Conservation (phyloP, 352 stramenopile species). For the Globisporangium polare region DNA sequence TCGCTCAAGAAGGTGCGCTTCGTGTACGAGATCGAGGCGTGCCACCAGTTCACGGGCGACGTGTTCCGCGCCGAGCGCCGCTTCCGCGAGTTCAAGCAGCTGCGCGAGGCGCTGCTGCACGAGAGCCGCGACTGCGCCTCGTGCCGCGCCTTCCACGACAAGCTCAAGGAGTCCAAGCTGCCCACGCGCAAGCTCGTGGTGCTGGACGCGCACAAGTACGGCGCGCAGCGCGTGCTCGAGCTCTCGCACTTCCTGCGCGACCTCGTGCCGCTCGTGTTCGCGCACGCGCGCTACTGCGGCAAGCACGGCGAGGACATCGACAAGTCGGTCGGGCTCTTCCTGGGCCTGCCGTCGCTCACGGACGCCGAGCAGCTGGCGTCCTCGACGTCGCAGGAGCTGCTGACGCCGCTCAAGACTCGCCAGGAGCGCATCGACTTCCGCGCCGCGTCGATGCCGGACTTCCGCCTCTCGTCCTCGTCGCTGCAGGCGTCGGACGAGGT, state of each 20-base stretch:
- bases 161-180: constrained; percentile 46
- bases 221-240: constrained; percentile 44
- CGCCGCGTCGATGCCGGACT: constrained; percentile 60
- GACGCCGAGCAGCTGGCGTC: constrained; percentile 39
- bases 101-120: constrained; percentile 54
- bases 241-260: constrained; percentile 64
- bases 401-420: constrained; percentile 46
- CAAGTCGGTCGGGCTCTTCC: constrained; percentile 61
- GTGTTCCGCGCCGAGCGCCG: constrained; percentile 46
- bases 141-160: constrained; percentile 47
- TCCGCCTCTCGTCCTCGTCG: constrained; percentile 44
- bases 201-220: constrained; percentile 58
- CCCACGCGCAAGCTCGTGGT: constrained; percentile 48
- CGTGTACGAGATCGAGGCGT: constrained; percentile 76
- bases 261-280: constrained; percentile 39
- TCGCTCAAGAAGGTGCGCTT: constrained; percentile 64
- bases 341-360: constrained; percentile 40
- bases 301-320: constrained; percentile 55
- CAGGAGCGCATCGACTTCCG: constrained; percentile 72
- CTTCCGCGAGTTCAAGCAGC: constrained; percentile 68
- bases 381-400: constrained; percentile 24
- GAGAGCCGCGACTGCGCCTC: constrained; percentile 48
- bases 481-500: constrained; percentile 22
- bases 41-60: constrained; percentile 52
- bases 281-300: constrained; percentile 34